These are phyloP conservation scores for Rhodotorula mucilaginosa DNA, from an alignment of 1,284 basidiomycete genomes.

Conservation along the genomic window DNA sequence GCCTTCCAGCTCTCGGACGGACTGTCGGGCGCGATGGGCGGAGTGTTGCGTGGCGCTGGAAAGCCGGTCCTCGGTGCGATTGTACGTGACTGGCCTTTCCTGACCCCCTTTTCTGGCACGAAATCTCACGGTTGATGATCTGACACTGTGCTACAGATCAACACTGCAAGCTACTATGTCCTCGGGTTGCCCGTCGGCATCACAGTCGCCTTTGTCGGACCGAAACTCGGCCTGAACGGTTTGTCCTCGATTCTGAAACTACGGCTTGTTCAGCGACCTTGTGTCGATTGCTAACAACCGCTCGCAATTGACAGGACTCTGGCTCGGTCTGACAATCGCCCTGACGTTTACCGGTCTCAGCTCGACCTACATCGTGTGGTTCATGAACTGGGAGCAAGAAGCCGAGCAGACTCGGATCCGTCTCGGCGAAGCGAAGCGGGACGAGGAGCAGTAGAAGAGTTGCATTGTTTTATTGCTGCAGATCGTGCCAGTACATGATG, in stretches of 20 bases:
- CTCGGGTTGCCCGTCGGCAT: slow-evolving; percentile 47
- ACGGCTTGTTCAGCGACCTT: no score
- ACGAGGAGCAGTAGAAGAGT: slow-evolving; percentile 9
- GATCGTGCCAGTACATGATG: no score
- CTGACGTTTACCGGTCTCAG: slow-evolving; percentile 45
- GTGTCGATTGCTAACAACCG: not conserved
- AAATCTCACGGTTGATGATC: not conserved
- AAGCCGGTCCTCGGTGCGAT: slow-evolving; percentile 39
- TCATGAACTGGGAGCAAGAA: slow-evolving; percentile 47
- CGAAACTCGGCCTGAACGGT: slow-evolving; percentile 45
- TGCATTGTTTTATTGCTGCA: not conserved
- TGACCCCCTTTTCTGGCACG: not conserved
- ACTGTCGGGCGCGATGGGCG: slow-evolving; percentile 48
- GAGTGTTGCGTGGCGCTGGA: slow-evolving; percentile 50
- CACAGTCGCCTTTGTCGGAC: slow-evolving; percentile 45
- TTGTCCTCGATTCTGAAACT: slow-evolving; percentile 5
- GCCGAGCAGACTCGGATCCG: slow-evolving; percentile 31
- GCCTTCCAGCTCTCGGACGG: slow-evolving; percentile 50
- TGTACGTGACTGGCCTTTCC: not conserved
- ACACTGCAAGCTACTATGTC: slow-evolving; percentile 46
- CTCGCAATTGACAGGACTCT: slow-evolving; percentile 38
- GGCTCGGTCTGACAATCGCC: slow-evolving; percentile 49
- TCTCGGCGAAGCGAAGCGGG: slow-evolving; percentile 33
- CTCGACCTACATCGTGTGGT: slow-evolving; percentile 42
- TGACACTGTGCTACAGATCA: slow-evolving; percentile 19